Percentiles rank a stretch among this genome's conserved stretches.
Evolutionary conservation across 2,329 filamentous ascomycete species (phyloP).

Genomic region (Microcyclospora pomicola): DNA sequence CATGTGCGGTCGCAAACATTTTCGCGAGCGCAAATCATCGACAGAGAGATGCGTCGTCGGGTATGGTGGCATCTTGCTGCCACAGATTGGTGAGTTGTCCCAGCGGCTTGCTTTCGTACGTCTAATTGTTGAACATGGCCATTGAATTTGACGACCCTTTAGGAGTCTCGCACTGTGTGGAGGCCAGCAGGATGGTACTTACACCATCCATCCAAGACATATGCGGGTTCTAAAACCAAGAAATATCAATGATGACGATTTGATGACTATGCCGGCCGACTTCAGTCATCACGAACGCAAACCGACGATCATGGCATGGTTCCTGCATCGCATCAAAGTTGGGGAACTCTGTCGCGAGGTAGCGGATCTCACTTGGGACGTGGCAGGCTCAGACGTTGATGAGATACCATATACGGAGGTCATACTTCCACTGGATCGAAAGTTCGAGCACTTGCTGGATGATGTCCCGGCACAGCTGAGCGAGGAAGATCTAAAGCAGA

Average conservation of each 20-base stretch:
- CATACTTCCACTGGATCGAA: slow-evolving; percentile 7
- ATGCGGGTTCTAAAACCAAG: slow-evolving; percentile 28
- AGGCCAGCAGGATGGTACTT: slow-evolving; percentile 32
- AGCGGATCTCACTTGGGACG: slow-evolving; percentile 21
- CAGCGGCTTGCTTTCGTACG: slow-evolving; percentile 14
- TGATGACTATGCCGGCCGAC: slow-evolving; percentile 13
- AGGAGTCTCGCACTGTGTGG: slow-evolving; percentile 24
- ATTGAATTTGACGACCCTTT: not conserved
- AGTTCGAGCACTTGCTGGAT: slow-evolving; percentile 8
- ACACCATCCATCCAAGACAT: slow-evolving; percentile 28
- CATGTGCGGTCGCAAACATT: not conserved
- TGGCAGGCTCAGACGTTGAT: slow-evolving; percentile 7
- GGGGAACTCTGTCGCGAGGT: slow-evolving; percentile 28
- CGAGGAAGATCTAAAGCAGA: slow-evolving; percentile 1
- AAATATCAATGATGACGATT: slow-evolving; percentile 30
- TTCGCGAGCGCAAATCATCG: slow-evolving; percentile 9
- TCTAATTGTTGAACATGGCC: slow-evolving; percentile 4
- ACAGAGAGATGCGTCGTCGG: slow-evolving; percentile 13
- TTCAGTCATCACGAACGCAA: slow-evolving; percentile 19
- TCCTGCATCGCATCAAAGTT: slow-evolving; percentile 29
- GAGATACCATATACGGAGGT: slow-evolving; percentile 9
- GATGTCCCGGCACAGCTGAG: slow-evolving; percentile 6
- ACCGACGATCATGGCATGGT: slow-evolving; percentile 34
- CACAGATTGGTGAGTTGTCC: slow-evolving; percentile 13
- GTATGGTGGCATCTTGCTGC: slow-evolving; percentile 18